Percentiles rank a stretch among this genome's conserved stretches.
Conservation (phyloP, 164 flowering plant species). For the Nelumbo lutea region DNA sequence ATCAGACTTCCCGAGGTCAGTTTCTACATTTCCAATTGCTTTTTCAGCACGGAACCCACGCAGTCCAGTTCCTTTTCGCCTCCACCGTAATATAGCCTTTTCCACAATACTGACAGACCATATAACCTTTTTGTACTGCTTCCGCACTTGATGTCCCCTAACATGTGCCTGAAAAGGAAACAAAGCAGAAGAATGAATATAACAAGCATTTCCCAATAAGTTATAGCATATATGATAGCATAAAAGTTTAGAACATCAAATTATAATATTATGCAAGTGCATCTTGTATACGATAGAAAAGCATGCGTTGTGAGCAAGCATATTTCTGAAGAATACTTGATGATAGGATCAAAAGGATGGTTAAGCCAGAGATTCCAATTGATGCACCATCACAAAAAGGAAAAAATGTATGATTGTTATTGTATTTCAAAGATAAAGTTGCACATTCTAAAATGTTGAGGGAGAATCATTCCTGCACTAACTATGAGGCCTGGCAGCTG, state of each 20-base stretch:
- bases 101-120: conserved; percentile 89
- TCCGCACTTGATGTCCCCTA: conserved; percentile 78
- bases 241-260: no score
- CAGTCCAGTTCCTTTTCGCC: conserved; percentile 68
- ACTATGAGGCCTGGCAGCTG: no score
- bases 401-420: no score
- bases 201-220: not conserved
- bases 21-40: conserved; percentile 14
- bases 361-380: no score
- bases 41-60: conserved; percentile 53
- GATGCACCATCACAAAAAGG: no score
- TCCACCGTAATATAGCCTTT: conserved; percentile 88
- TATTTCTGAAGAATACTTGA: no score
- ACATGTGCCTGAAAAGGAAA: conserved; percentile 59
- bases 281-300: not conserved
- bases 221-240: no score
- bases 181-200: conserved; percentile 3
- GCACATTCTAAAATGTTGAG: no score
- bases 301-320: not conserved
- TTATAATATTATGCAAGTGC: no score
- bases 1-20: conserved; percentile 38
- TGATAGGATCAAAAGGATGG: no score
- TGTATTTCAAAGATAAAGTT: no score
- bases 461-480: no score
- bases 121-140: conserved; percentile 53